Percentiles rank a stretch among this genome's conserved stretches.
Conservation (phyloP, 176 grass and related monocot genomes). For the Triticum monococcum region DNA sequence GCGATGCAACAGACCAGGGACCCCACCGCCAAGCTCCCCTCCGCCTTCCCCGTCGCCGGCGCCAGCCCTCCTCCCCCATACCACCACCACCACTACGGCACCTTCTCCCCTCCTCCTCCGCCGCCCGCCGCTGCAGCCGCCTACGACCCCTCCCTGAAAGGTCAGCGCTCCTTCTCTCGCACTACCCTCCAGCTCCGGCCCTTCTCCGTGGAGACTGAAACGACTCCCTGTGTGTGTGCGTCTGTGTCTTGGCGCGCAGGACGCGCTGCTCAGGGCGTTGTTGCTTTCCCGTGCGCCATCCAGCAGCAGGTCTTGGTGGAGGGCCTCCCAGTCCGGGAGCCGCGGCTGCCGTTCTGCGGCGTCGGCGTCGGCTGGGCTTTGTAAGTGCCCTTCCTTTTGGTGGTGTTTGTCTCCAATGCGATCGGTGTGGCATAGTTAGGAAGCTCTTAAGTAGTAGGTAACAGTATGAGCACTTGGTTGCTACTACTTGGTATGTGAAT, state of each 20-base stretch:
- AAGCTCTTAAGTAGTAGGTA: not conserved
- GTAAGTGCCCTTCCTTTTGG: constrained; percentile 34
- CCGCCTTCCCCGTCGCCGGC: not conserved
- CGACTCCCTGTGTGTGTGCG: not conserved
- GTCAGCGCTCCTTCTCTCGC: not conserved
- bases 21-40: not conserved
- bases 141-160: not conserved
- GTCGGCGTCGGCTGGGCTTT: constrained; percentile 58
- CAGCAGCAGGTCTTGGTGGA: constrained; percentile 52
- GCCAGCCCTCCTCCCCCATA: not conserved
- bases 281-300: constrained; percentile 7
- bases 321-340: constrained; percentile 39
- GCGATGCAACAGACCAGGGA: constrained; percentile 19
- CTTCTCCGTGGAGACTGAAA: not conserved
- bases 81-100: constrained; percentile 32
- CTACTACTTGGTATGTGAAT: not conserved
- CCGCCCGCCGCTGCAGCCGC: not conserved
- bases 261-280: not conserved
- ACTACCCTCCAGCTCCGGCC: not conserved
- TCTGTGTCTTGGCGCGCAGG: not conserved
- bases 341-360: constrained; percentile 54
- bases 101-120: constrained; percentile 21
- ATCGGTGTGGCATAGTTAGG: not conserved
- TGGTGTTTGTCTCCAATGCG: not conserved
- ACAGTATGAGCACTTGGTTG: not conserved